phyloP scores from a whole-genome alignment of 2,329 filamentous ascomycete genomes.

The Aphanocladium album region DNA sequence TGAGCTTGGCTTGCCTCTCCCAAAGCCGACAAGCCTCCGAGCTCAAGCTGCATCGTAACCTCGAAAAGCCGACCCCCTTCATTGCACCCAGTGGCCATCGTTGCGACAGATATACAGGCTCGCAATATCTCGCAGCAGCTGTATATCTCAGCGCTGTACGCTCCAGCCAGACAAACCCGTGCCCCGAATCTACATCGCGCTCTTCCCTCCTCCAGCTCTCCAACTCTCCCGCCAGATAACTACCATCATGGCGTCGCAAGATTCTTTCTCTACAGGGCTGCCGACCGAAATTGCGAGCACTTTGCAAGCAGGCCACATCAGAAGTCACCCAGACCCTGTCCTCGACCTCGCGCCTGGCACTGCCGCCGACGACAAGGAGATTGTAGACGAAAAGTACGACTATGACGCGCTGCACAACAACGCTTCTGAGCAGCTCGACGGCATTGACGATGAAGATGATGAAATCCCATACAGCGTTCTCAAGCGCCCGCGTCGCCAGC shows the following conservation, averaged over 20 bases:
- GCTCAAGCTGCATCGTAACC: not conserved
- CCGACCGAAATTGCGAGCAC: slow-evolving; percentile 69
- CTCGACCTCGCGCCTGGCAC: slow-evolving; percentile 81
- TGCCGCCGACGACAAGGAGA: slow-evolving; percentile 54
- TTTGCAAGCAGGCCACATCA: slow-evolving; percentile 76
- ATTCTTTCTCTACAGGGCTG: slow-evolving; percentile 23
- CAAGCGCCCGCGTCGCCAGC: slow-evolving; percentile 44
- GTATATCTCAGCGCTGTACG: too few species aligned
- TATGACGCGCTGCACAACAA: not conserved
- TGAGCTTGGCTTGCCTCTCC: not conserved
- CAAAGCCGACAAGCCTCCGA: not conserved
- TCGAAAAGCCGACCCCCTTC: not conserved
- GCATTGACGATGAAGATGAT: slow-evolving; percentile 49
- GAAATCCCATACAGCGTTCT: slow-evolving; percentile 66
- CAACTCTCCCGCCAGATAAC: not conserved
- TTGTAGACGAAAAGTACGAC: slow-evolving; percentile 6
- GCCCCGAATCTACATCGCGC: not conserved
- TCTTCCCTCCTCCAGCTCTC: not conserved
- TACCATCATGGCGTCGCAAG: slow-evolving; percentile 38
- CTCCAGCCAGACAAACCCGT: not conserved
- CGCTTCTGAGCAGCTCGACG: slow-evolving; percentile 13
- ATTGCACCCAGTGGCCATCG: not conserved
- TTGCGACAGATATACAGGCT: too few species aligned
- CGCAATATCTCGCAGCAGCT: too few species aligned
- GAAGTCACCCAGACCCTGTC: slow-evolving; percentile 60